A percentile compares a stretch with the other conserved stretches of the same genome.
phyloP scores from a whole-genome alignment of 108 stramenopile genomes.

The Nitzschia sp. region DNA sequence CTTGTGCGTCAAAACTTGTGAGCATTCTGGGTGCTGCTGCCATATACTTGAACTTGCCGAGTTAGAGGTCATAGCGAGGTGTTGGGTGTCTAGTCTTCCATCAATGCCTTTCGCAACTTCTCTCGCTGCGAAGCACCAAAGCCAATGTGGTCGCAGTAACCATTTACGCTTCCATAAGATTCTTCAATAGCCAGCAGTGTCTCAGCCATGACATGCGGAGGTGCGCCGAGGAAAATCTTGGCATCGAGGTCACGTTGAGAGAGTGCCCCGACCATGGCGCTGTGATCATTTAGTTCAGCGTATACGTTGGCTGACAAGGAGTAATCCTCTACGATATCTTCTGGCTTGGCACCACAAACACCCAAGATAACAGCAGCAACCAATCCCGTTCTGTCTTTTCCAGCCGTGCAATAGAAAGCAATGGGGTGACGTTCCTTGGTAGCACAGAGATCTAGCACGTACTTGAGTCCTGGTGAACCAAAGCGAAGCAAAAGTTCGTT shows the following conservation, averaged over 20 bases:
- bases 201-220: constrained; percentile 84
- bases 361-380: constrained; percentile 81
- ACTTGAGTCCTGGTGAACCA: constrained; percentile 81
- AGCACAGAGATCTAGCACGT: constrained; percentile 76
- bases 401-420: constrained; percentile 92
- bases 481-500: constrained; percentile 84
- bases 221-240: constrained; percentile 88
- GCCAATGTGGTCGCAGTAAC: constrained; percentile 84
- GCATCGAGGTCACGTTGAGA: constrained; percentile 83
- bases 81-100: not conserved
- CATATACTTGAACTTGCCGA: no score
- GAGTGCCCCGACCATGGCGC: constrained; percentile 91
- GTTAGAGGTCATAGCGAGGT: no score
- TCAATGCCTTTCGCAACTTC: constrained; percentile 64
- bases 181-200: constrained; percentile 71
- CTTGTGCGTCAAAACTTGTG: no score
- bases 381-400: constrained; percentile 91
- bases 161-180: constrained; percentile 79
- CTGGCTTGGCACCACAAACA: constrained; percentile 64
- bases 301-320: constrained; percentile 88
- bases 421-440: constrained; percentile 79
- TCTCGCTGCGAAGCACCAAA: constrained; percentile 78
- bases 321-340: constrained; percentile 88
- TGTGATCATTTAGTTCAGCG: constrained; percentile 89
- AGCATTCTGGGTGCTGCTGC: no score